Base-by-base conservation (phyloP, 208 protist species). In the Naegleria fowleri region DNA sequence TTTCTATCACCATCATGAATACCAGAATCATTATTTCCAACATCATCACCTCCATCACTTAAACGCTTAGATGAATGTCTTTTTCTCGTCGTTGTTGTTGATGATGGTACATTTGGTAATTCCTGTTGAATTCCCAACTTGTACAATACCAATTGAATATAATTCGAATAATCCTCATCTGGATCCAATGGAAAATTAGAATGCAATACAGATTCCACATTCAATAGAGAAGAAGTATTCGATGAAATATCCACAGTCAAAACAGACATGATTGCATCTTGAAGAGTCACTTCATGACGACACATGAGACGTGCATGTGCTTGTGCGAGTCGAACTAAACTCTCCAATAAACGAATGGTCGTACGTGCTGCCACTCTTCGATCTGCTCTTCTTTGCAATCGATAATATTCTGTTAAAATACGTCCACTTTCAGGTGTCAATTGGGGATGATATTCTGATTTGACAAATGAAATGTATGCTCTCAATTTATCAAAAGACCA, bases 291-390 rank as follows among this genome's bases (percentile, higher is more conserved):
- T 25, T 52, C 41, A 29, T 93, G 86, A 83, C 94, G 76, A 88
- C 91, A 94, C 94, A 99, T 98, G 52, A 99, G 92, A 92, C 97
- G 96, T 0, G 97, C 97, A 93, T 99, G 96, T 6, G 98, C 97
- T 94, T 99, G 97, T 33, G 97, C 94, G 4, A 99, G 93, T 41
- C 98, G 94, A 88, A 99, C 97, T 58, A 98, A 94, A 51, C 94
- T 97, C 92, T 99, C 98, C 15, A 99, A 95, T 22, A 99, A 91
- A 52, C 98, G 97, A 84, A 99, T 96, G 5, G 98, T 99, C 15
- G 98, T 98, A 36, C 98, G 96, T 13, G 97, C 94, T 75, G 93
- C 95, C 58, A 96, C 95, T 92, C 97, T 92, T 51, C 93, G 75
- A 36, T 96, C 94, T 5, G 93, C 93, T 15, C 94, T 91, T 52